Percentiles rank a stretch among this genome's conserved stretches.
These are phyloP conservation scores for Hymenoscyphus scutula DNA, from an alignment of 2,329 filamentous ascomycete species.

Conservation along the genomic window DNA sequence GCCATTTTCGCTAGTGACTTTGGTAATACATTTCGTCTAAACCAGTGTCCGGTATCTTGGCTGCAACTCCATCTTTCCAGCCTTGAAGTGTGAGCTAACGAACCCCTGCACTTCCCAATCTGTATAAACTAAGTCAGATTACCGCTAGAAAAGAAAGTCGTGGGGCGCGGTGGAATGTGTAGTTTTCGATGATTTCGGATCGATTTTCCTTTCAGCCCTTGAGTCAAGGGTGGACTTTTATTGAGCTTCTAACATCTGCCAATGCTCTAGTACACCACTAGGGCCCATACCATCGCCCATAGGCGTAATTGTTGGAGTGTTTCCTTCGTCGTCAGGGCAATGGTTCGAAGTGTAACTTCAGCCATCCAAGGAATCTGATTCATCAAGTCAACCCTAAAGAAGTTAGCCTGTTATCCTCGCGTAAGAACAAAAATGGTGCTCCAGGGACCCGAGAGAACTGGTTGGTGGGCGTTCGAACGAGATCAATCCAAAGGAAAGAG, in stretches of 20 bases:
- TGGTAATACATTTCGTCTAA: not conserved
- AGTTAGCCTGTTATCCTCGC: not conserved
- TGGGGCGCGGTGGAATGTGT: not conserved
- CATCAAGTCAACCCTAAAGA: not conserved
- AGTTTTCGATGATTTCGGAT: not conserved
- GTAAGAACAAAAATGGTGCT: not conserved
- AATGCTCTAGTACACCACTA: not conserved
- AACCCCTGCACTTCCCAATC: not conserved
- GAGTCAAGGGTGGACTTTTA: not conserved
- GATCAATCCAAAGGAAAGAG: not conserved
- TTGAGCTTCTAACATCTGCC: not conserved
- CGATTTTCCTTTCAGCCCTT: not conserved
- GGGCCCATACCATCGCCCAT: not conserved
- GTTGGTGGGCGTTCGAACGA: not conserved
- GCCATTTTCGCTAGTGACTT: not conserved
- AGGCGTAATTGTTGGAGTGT: too few species aligned
- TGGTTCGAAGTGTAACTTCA: not conserved
- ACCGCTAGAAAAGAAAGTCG: not conserved
- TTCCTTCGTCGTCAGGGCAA: too few species aligned
- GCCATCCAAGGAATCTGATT: not conserved
- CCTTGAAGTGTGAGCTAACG: not conserved
- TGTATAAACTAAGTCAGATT: not conserved
- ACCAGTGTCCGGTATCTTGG: not conserved
- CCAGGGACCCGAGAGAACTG: not conserved
- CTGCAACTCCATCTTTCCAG: not conserved